Evolutionary conservation across 108 stramenopile species (phyloP).

Genomic region (Pseudonitzschia delicatissima): DNA sequence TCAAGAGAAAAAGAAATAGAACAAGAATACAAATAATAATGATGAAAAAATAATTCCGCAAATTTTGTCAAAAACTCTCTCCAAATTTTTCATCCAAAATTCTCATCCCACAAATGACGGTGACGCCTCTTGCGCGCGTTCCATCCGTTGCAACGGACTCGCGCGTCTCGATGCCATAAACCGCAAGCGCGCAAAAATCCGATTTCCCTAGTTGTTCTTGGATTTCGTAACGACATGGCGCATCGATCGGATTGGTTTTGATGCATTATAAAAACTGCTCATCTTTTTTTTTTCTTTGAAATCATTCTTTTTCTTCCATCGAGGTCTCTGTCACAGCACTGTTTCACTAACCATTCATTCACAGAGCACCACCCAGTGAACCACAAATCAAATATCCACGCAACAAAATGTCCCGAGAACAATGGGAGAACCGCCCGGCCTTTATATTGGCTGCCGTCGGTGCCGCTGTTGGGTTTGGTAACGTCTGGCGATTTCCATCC

Average conservation of each 20-base stretch:
- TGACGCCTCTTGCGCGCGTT: too few species aligned
- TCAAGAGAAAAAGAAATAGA: too few species aligned
- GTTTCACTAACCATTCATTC: not conserved
- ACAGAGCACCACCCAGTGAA: not conserved
- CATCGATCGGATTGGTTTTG: not conserved
- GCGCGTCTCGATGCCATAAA: too few species aligned
- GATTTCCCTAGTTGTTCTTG: too few species aligned
- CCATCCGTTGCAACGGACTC: not conserved
- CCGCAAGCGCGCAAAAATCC: too few species aligned
- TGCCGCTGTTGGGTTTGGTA: constrained; percentile 60
- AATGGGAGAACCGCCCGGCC: constrained; percentile 33
- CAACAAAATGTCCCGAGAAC: constrained; percentile 13
- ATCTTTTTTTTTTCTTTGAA: too few species aligned
- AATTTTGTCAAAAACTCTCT: too few species aligned
- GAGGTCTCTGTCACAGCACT: not conserved
- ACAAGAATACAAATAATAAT: too few species aligned
- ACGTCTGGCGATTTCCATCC: constrained; percentile 63
- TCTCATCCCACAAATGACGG: too few species aligned
- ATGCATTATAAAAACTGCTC: not conserved
- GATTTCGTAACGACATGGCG: not conserved
- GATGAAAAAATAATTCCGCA: too few species aligned
- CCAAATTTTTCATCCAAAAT: too few species aligned
- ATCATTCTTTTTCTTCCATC: not conserved
- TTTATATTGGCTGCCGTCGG: constrained; percentile 46
- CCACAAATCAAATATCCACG: too few species aligned